A percentile compares a stretch with the other conserved stretches of the same genome.
Conservation (phyloP, 805 yeast species). For the Myxozyma nipponensis region DNA sequence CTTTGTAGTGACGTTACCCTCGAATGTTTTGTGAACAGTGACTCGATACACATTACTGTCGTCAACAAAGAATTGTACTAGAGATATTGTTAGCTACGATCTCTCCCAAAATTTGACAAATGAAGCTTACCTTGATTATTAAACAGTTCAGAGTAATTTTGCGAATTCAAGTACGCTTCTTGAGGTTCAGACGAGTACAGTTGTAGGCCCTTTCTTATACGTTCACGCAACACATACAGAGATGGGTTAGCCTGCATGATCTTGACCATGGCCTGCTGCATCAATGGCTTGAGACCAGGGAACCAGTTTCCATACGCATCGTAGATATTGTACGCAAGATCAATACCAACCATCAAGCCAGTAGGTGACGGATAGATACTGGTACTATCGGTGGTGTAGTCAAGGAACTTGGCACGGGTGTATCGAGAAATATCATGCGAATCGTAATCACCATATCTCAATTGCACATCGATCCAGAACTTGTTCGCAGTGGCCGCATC, state of each 20-base stretch:
- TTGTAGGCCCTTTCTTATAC: slow-evolving; percentile 91
- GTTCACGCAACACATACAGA: slow-evolving; percentile 80
- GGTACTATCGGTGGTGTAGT: slow-evolving; percentile 82
- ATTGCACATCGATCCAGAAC: slow-evolving; percentile 92
- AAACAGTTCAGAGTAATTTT: slow-evolving; percentile 85
- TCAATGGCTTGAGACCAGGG: slow-evolving; percentile 83
- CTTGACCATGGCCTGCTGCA: slow-evolving; percentile 88
- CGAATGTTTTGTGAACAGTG: slow-evolving; percentile 82
- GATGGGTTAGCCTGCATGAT: slow-evolving; percentile 96
- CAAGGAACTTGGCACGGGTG: slow-evolving; percentile 86
- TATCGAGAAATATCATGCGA: slow-evolving; percentile 95
- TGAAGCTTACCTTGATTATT: slow-evolving; percentile 52
- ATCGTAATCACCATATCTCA: slow-evolving; percentile 95
- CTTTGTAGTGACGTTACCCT: slow-evolving; percentile 87
- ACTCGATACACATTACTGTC: slow-evolving; percentile 94
- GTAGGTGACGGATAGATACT: slow-evolving; percentile 90
- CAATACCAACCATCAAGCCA: slow-evolving; percentile 86
- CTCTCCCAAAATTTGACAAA: not conserved
- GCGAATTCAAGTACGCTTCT: slow-evolving; percentile 83
- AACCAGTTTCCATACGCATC: slow-evolving; percentile 98
- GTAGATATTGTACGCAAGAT: slow-evolving; percentile 90
- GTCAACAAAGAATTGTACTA: slow-evolving; percentile 75
- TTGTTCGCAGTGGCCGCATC: slow-evolving; percentile 55
- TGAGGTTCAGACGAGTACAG: slow-evolving; percentile 91
- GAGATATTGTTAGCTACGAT: not conserved